Evolutionary conservation across 2,329 filamentous ascomycete species (phyloP).

Genomic region (Sordariomycetes sp.): DNA sequence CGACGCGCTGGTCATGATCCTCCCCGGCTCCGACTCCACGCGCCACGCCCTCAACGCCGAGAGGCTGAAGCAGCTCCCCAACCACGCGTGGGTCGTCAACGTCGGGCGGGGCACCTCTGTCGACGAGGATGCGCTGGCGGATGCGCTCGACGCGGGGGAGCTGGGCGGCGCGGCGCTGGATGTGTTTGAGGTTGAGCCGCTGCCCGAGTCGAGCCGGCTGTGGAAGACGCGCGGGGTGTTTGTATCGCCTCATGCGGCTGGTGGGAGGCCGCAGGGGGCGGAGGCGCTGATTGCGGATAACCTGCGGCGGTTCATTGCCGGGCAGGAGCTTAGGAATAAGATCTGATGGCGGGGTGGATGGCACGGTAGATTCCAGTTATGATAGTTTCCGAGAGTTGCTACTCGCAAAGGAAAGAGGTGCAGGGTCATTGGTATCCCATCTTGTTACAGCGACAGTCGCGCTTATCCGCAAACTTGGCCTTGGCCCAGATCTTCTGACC

Average conservation of each 20-base stretch:
- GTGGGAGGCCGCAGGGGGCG: conserved; percentile 44
- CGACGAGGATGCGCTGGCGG: conserved; percentile 60
- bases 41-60: conserved; percentile 39
- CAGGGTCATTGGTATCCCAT: too few species aligned
- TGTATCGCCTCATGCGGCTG: conserved; percentile 44
- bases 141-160: conserved; percentile 54
- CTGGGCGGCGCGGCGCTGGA: conserved; percentile 70
- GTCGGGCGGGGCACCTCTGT: conserved; percentile 71
- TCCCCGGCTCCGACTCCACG: conserved; percentile 44
- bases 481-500: too few species aligned
- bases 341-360: conserved; percentile 12
- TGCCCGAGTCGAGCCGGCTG: conserved; percentile 26
- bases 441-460: too few species aligned
- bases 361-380: too few species aligned
- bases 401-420: too few species aligned
- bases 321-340: conserved; percentile 44
- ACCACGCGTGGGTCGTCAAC: conserved; percentile 55
- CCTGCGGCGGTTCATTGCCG: conserved; percentile 42
- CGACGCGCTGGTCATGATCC: conserved; percentile 55
- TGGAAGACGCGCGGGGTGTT: conserved; percentile 38
- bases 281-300: conserved; percentile 49
- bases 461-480: too few species aligned
- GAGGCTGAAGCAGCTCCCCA: conserved; percentile 36
- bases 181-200: conserved; percentile 67
- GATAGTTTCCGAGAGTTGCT: too few species aligned